These are phyloP conservation scores for Pseudodiploospora longispora DNA, from an alignment of 2,329 filamentous ascomycete species.

Conservation along the genomic window DNA sequence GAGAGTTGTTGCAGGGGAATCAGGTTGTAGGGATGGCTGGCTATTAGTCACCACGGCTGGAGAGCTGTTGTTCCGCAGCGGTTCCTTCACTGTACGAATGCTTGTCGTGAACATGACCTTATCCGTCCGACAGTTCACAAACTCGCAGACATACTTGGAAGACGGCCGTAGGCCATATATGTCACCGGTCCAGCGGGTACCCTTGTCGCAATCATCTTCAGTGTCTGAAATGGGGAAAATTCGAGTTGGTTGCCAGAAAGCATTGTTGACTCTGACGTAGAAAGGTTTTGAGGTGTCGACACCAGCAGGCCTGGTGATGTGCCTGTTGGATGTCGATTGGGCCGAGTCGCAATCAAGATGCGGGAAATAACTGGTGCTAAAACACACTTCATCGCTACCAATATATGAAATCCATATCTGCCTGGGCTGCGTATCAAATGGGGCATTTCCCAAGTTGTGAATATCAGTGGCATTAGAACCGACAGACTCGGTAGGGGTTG, in stretches of 20 bases:
- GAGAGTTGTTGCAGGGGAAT: conserved; percentile 69
- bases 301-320: conserved; percentile 33
- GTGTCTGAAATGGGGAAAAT: conserved; percentile 46
- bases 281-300: conserved; percentile 68
- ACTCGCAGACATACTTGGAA: conserved; percentile 72
- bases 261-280: conserved; percentile 70
- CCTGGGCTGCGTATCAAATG: conserved; percentile 61
- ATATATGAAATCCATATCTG: conserved; percentile 79
- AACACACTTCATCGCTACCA: conserved; percentile 68
- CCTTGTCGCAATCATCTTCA: conserved; percentile 25
- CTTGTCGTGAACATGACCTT: conserved; percentile 63
- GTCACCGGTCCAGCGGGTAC: conserved; percentile 59
- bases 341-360: conserved; percentile 29
- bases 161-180: conserved; percentile 62
- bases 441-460: conserved; percentile 67
- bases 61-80: conserved; percentile 21
- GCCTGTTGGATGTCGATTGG: conserved; percentile 16
- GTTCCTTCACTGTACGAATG: conserved; percentile 55
- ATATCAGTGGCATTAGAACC: conserved; percentile 69
- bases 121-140: conserved; percentile 59
- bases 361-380: conserved; percentile 61
- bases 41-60: conserved; percentile 27
- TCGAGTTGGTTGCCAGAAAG: conserved; percentile 69
- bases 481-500: conserved; percentile 63
- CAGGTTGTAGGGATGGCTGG: conserved; percentile 59